A percentile compares a stretch with the other conserved stretches of the same genome.
phyloP scores from a whole-genome alignment of 2,329 filamentous ascomycete genomes.

The Shiraia bambusicola region DNA sequence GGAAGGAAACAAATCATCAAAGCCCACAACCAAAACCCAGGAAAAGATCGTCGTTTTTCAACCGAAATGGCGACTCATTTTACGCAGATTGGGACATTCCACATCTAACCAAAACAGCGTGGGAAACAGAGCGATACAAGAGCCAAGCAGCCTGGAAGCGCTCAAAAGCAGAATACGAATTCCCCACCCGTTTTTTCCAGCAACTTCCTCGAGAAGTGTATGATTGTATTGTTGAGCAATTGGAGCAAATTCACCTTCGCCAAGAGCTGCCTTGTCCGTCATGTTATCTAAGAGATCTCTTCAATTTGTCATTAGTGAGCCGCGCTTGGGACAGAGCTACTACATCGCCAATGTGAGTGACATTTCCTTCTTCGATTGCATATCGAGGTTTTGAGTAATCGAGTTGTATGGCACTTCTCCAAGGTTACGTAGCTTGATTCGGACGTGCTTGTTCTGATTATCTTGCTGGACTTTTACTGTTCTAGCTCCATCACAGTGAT shows the following conservation, averaged over 20 bases:
- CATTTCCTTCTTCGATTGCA: neutral
- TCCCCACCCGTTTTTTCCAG: constrained; percentile 45
- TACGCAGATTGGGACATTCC: constrained; percentile 16
- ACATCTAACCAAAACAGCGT: constrained; percentile 39
- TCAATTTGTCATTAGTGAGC: constrained; percentile 56
- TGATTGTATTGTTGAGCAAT: constrained; percentile 55
- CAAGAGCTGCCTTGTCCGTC: constrained; percentile 49
- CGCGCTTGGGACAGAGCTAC: constrained; percentile 59
- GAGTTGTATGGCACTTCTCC: too few species aligned
- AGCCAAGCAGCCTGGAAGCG: constrained; percentile 36
- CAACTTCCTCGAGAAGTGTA: constrained; percentile 57
- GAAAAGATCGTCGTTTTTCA: neutral
- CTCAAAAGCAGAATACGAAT: constrained; percentile 11
- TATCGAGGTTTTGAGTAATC: constrained; percentile 4
- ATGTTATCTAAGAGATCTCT: constrained; percentile 58
- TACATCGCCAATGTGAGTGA: constrained; percentile 51
- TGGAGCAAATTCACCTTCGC: constrained; percentile 49
- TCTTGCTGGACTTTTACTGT: too few species aligned
- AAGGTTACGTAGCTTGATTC: too few species aligned
- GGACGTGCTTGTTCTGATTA: too few species aligned
- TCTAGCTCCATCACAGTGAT: too few species aligned
- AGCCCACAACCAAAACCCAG: neutral
- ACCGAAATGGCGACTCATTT: neutral
- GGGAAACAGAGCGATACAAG: constrained; percentile 42
- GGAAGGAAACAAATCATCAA: neutral